Percentiles rank a stretch among this genome's conserved stretches.
Conservation (phyloP, 768 basidiomycete genomes). For the Asterophora lycoperdoides region DNA sequence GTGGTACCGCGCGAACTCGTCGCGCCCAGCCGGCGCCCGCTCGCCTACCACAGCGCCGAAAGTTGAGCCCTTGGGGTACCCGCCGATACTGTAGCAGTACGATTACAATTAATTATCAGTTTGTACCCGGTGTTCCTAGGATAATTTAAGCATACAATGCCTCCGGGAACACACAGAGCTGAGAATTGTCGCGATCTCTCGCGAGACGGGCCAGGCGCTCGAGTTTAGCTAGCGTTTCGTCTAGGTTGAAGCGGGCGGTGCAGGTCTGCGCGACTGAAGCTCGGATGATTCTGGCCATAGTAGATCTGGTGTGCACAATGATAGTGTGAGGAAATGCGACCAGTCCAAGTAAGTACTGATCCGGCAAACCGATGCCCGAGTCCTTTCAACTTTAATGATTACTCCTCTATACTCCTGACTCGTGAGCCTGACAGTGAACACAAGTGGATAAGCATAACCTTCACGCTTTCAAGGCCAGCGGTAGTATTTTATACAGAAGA, state of each 20-base stretch:
- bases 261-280: conserved; percentile 54
- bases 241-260: conserved; percentile 41
- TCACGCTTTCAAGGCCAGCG: not conserved
- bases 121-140: not conserved
- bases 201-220: conserved; percentile 42
- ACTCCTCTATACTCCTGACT: too few species aligned
- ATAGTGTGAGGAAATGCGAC: too few species aligned
- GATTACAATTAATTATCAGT: not conserved
- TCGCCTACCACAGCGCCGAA: conserved; percentile 51
- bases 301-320: not conserved
- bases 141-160: conserved; percentile 41
- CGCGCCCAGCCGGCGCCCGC: conserved; percentile 45
- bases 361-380: too few species aligned
- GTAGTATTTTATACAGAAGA: conserved; percentile 2
- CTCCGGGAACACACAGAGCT: conserved; percentile 54
- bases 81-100: conserved; percentile 30
- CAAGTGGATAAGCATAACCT: too few species aligned
- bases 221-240: conserved; percentile 46
- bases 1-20: conserved; percentile 55
- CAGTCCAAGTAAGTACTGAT: too few species aligned
- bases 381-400: too few species aligned
- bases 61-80: conserved; percentile 56
- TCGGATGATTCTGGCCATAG: conserved; percentile 20
- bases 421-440: too few species aligned
- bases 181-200: conserved; percentile 40